Conservation (phyloP, 129 eudicot genomes). For the Pittosporum tobira region DNA sequence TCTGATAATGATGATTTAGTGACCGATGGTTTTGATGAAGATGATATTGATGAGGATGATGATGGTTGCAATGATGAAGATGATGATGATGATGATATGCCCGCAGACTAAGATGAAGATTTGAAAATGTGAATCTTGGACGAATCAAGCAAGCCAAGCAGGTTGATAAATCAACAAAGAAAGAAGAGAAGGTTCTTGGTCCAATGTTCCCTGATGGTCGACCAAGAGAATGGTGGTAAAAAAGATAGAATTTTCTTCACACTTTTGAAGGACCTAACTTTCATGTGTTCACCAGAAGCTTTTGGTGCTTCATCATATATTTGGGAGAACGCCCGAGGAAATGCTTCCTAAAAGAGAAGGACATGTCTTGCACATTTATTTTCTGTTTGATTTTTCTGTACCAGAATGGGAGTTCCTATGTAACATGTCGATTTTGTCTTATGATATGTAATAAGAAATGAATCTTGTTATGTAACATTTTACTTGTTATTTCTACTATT, state of each 20-base stretch:
- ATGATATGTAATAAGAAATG: neutral
- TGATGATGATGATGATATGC: conserved; percentile 54
- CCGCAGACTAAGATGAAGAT: conserved; percentile 73
- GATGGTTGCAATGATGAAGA: conserved; percentile 29
- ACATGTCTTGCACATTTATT: neutral
- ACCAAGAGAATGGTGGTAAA: conserved; percentile 94
- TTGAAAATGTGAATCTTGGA: conserved; percentile 33
- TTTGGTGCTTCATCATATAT: neutral
- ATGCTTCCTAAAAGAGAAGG: conserved; percentile 4
- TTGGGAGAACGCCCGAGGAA: neutral
- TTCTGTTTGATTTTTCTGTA: conserved; percentile 1
- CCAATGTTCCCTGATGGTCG: conserved; percentile 83
- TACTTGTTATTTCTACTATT: neutral
- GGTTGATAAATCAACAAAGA: conserved; percentile 14
- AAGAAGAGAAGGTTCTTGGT: conserved; percentile 42
- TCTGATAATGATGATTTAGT: conserved; percentile 57
- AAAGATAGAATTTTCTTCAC: neutral
- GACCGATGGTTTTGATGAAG: conserved; percentile 41
- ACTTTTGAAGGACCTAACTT: neutral
- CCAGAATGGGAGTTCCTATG: too few species aligned
- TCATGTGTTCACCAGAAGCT: neutral
- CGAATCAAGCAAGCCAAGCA: conserved; percentile 29
- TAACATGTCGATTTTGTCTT: conserved; percentile 3
- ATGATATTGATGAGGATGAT: conserved; percentile 27
- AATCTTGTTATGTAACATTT: neutral